Base-by-base conservation (phyloP, 805 yeast genomes). In the Brettanomyces bruxellensis region DNA sequence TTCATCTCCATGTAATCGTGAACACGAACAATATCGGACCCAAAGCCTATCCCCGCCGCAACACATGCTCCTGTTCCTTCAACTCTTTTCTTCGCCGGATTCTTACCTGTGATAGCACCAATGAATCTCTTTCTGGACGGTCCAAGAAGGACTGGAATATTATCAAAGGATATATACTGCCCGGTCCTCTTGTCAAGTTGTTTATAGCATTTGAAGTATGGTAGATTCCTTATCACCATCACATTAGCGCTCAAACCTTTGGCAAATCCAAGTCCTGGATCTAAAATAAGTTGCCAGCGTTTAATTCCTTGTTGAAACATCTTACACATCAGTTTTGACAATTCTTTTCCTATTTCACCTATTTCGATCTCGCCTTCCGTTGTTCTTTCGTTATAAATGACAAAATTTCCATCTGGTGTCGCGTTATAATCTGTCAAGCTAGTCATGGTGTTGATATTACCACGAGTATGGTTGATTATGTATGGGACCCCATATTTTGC, bases 241-340 rank as follows among this genome's bases (percentile, higher is more conserved):
- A 90, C 53, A 61, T 90, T 91, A 57, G 90, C 95, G 6, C 60
- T 53, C n/a, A 73, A 55, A 45, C 72, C 74, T 61, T 93, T 93
- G n/a, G 98, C 97, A 65, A 93, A 93, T 2, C 99, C 99, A 38
- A 93, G 66, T 2, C 99, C 99, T 0, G 99, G 99, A 60, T 93
- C 99, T 4, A 89, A 57, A 14, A 93, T 79, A 3, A 93, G 68
- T 64, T 93, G 98, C 96, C 96, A 93, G 62, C 91, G 79, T 48
- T 73, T 70, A 1, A 91, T 78, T 4, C 96, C 96, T 0, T 62
- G 66, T 1, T 54, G 55, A 40, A 76, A 65, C 11, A 95, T 95
- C 46, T 67, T 70, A 0, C 62, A 53, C 28, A 88, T 71, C 46
- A 78, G 76, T 3, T 54, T 52, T 7, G 79, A 67, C 44, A 91